Evolutionary conservation across 129 eudicot genomes (phyloP), one percentile per base, ranked within the genome.

Genomic region (Chrysanthemum makinoi): DNA sequence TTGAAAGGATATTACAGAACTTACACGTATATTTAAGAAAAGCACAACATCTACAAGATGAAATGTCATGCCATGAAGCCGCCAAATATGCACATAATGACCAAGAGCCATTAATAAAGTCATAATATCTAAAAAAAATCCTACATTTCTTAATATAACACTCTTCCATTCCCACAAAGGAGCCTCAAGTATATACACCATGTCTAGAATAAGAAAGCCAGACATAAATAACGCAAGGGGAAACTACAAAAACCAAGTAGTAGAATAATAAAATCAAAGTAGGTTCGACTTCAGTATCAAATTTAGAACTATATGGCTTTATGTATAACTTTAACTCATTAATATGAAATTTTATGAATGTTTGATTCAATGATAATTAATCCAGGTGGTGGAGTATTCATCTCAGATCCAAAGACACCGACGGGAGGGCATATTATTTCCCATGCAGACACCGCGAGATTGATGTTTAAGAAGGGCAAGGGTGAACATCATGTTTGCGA

Each of bases 1-100:
- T n/a, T n/a, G 30, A 70, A 69, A 70, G n/a, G 4, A 54, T 15
- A 84, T 58, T 68, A 68, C 73, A 69, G 44, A 28, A 85, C 64
- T 85, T 83, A 89, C 98, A 57, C 96, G 95, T 73, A 89, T 93
- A 74, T 89, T 93, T 47, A 76, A 79, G 87, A 87, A 70, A 93
- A 96, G 71, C 89, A n/a, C 84, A 50, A 84, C 96, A 81, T 93
- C 98, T 55, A 87, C 81, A 61, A 93, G 96, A 80, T 93, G 98
- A 67, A 93, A 93, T 8, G 98, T 84, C 96, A 93, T 89, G 78
- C 98, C 98, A 73, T 89, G 98, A 65, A 93, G 98, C 91, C 90
- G 91, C n/a, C 98, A 93, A 60, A 89, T 93, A 65, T 85, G 88
- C 71, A 89, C 84, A 74, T 93, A 93, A 83, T 93, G 98, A 77